phyloP scores from a whole-genome alignment of 202 grass and related monocot genomes.

The Elaeis oleifera region DNA sequence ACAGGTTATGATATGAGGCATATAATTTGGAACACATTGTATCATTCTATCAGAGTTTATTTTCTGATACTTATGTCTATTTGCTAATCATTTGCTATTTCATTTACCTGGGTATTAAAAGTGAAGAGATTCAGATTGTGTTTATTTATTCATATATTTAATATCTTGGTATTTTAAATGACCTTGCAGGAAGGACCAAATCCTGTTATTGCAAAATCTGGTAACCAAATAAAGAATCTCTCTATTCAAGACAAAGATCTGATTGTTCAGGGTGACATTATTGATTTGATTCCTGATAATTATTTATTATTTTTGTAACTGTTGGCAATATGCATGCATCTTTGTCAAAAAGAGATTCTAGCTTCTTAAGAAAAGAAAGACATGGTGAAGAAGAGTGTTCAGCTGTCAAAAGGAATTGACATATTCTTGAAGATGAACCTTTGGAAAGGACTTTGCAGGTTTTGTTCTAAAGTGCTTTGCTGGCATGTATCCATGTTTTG shows the following conservation, averaged over 20 bases:
- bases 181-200: constrained; percentile 74
- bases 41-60: no score
- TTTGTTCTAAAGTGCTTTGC: not conserved
- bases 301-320: constrained; percentile 45
- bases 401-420: constrained; percentile 43
- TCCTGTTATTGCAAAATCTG: constrained; percentile 48
- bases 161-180: constrained; percentile 3
- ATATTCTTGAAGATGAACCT: constrained; percentile 60
- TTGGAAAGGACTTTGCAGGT: constrained; percentile 63
- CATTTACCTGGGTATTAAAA: no score
- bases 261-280: constrained; percentile 53
- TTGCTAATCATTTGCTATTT: no score
- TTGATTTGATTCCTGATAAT: constrained; percentile 70
- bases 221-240: constrained; percentile 55
- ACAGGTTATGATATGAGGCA: no score
- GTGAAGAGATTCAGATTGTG: constrained; percentile 1
- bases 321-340: constrained; percentile 27
- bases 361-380: constrained; percentile 48
- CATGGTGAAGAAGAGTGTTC: constrained; percentile 30
- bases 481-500: no score
- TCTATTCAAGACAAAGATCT: constrained; percentile 45
- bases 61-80: no score
- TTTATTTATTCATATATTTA: not conserved
- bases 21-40: no score
- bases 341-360: constrained; percentile 17